Evolutionary conservation across 75 land plant genomes (phyloP), one percentile per base, ranked within the genome.

Genomic region (Azolla pinnata): DNA sequence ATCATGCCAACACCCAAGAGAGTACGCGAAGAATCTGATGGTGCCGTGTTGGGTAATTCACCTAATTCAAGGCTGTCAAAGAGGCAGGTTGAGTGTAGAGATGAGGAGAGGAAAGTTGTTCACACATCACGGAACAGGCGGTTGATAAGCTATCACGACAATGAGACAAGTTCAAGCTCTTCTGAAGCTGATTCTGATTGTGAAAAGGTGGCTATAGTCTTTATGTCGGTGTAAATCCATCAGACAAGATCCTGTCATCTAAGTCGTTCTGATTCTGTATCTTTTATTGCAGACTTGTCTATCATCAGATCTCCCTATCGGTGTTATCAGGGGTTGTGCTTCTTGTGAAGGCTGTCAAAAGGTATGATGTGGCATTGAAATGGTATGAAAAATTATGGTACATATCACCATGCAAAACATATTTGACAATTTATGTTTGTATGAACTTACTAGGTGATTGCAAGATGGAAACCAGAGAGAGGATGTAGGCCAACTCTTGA

Each of bases 381-480:
- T n/a, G n/a, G n/a, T n/a, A n/a, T n/a, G n/a, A n/a, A n/a, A n/a
- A n/a, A n/a, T 4, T n/a, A n/a, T n/a, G 12, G 40, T 35, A 5
- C 12, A 5, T 35, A 35, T 35, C 12, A 35, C 40, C 5, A 35
- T 5, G 12, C 12, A 35, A 12, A 12, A 5, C 12, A 12, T 35
- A 12, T 35, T 35, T 35, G 40, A 35, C 5, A 5, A n/a, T n/a
- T n/a, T n/a, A n/a, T 26, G 34, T 55, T 56, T 19, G 49, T 17
- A 4, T 31, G 17, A 32, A 17, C 44, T 54, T 53, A 10, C 35
- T 58, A 62, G 74, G 74, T 71, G 28, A 26, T 56, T 33, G 74
- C 74, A 67, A 58, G 77, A 73, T 85, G 89, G 85, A 28, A 45
- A 31, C 89, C 85, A 30, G 49, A 52, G 32, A 78, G 75, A 57